phyloP scores from a whole-genome alignment of 805 yeast species.

The Hanseniaspora meyeri region DNA sequence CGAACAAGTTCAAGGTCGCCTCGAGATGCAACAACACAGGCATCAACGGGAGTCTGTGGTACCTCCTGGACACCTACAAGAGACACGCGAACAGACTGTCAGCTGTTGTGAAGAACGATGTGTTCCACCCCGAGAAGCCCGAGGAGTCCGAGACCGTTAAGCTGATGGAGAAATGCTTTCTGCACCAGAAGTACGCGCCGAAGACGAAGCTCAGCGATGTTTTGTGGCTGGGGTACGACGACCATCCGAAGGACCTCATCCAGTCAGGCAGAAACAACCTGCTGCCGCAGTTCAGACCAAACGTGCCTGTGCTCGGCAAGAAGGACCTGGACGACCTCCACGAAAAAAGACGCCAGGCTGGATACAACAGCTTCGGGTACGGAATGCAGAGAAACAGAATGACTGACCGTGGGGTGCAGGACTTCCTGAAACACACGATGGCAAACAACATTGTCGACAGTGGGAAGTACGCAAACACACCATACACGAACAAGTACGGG shows the following conservation, averaged over 20 bases:
- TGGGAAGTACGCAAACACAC: not conserved
- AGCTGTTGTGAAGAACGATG: slow-evolving; percentile 4
- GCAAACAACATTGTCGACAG: not conserved
- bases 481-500: slow-evolving; percentile 10
- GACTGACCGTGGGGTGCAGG: not conserved
- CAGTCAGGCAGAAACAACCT: not conserved
- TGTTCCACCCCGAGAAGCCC: not conserved
- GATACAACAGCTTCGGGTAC: not conserved
- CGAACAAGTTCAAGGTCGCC: not conserved
- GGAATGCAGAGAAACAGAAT: not conserved
- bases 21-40: not conserved
- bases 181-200: not conserved
- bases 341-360: not conserved
- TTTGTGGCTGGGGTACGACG: slow-evolving; percentile 9
- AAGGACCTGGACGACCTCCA: not conserved
- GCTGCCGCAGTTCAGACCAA: not conserved
- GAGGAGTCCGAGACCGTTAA: not conserved
- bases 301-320: not conserved
- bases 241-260: not conserved
- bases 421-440: not conserved
- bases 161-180: not conserved
- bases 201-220: slow-evolving; percentile 1
- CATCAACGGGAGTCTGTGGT: slow-evolving; percentile 3
- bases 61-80: not conserved
- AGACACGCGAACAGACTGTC: not conserved